Evolutionary conservation across 306 rosid genomes (phyloP).

Genomic region (Cajanus cajan): DNA sequence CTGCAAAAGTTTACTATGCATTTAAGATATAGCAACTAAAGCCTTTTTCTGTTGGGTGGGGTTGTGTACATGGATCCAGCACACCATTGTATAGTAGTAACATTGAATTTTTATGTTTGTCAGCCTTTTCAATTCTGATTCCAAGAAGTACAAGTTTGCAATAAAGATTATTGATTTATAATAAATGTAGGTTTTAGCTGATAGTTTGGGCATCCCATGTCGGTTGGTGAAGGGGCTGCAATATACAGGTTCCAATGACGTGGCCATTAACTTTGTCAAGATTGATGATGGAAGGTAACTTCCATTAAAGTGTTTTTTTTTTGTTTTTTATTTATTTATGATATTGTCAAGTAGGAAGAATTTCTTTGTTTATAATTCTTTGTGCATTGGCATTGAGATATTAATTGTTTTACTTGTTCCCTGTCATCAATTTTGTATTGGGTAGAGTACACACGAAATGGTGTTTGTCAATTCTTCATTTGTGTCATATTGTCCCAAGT

Average conservation of each 20-base stretch:
- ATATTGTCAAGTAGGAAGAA: slow-evolving; percentile 21
- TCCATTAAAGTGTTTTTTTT: slow-evolving; percentile 15
- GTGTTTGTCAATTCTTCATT: slow-evolving; percentile 1
- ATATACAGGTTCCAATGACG: slow-evolving; percentile 78
- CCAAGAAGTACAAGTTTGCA: not conserved
- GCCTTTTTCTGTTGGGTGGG: not conserved
- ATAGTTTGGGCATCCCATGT: slow-evolving; percentile 81
- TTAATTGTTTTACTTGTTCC: slow-evolving; percentile 15
- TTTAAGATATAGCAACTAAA: slow-evolving; percentile 1
- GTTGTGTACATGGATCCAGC: not conserved
- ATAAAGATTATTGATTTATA: not conserved
- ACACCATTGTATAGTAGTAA: not conserved
- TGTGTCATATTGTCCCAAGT: not conserved
- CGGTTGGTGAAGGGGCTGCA: slow-evolving; percentile 88
- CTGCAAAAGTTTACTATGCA: slow-evolving; percentile 1
- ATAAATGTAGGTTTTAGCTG: slow-evolving; percentile 77
- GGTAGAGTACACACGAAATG: not conserved
- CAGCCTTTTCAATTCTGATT: not conserved
- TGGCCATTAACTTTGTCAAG: slow-evolving; percentile 87
- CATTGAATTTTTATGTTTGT: slow-evolving; percentile 5
- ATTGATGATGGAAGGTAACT: slow-evolving; percentile 85
- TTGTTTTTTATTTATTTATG: no score
- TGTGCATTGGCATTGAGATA: slow-evolving; percentile 15
- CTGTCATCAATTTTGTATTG: slow-evolving; percentile 10
- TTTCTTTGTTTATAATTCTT: slow-evolving; percentile 6